These are phyloP conservation scores for Pseudogymnoascus sp. DNA, from an alignment of 2,329 filamentous ascomycete species.

Conservation along the genomic window DNA sequence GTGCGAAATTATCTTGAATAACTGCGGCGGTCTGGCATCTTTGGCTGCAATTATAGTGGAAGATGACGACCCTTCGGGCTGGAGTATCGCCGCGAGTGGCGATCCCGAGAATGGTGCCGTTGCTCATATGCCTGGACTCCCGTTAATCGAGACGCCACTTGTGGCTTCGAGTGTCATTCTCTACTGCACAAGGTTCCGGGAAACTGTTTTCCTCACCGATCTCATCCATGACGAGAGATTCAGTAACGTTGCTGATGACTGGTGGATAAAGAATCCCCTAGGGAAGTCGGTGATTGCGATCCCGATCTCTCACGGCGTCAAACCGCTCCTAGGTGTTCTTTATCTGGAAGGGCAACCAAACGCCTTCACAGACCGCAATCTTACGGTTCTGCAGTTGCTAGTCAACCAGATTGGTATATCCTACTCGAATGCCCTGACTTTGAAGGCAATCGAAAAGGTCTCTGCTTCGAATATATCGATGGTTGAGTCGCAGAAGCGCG, in stretches of 20 bases:
- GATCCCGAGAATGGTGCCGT: conserved; percentile 60
- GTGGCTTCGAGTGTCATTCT: conserved; percentile 70
- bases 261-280: conserved; percentile 57
- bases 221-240: conserved; percentile 69
- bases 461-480: conserved; percentile 71
- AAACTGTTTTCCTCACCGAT: conserved; percentile 66
- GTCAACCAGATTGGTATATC: conserved; percentile 72
- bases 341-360: conserved; percentile 69
- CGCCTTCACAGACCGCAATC: conserved; percentile 66
- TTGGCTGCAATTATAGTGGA: conserved; percentile 67
- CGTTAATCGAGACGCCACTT: conserved; percentile 54
- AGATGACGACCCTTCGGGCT: conserved; percentile 46
- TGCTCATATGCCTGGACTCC: conserved; percentile 56
- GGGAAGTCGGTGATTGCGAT: conserved; percentile 73
- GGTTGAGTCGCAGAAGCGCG: conserved; percentile 67
- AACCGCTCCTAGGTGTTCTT: conserved; percentile 61
- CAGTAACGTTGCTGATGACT: conserved; percentile 62
- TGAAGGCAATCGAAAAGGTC: conserved; percentile 67
- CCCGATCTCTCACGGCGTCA: conserved; percentile 65
- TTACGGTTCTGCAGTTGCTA: conserved; percentile 58
- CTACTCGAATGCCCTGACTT: conserved; percentile 57
- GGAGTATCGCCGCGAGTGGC: conserved; percentile 67
- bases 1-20: conserved; percentile 72
- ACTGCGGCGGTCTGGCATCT: conserved; percentile 61
- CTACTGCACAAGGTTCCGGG: conserved; percentile 68